Evolutionary conservation across 2,329 filamentous ascomycete genomes (phyloP).

Genomic region (Neofusicoccum ribis): DNA sequence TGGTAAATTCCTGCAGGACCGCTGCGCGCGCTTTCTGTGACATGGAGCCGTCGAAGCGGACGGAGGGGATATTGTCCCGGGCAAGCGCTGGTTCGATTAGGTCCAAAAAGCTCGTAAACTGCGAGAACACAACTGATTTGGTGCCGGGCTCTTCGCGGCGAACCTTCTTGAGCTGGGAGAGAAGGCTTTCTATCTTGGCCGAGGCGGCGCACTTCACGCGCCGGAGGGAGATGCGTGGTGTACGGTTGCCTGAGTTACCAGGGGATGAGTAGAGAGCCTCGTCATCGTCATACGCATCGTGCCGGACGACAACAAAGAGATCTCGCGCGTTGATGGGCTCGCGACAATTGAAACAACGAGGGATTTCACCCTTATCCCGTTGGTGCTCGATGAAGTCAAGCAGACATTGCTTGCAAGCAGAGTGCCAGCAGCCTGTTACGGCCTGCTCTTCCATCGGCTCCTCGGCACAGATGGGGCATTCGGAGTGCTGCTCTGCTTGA

Average conservation of each 20-base stretch:
- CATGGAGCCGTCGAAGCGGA: conserved; percentile 93
- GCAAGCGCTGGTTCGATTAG: conserved; percentile 81
- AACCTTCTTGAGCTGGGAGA: conserved; percentile 71
- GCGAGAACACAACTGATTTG: conserved; percentile 93
- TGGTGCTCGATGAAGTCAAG: conserved; percentile 87
- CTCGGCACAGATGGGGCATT: conserved; percentile 93
- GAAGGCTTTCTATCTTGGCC: conserved; percentile 81
- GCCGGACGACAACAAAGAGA: conserved; percentile 86
- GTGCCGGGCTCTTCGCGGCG: conserved; percentile 65
- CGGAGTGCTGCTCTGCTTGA: conserved; percentile 80
- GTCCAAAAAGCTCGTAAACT: conserved; percentile 95
- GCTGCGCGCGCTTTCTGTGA: conserved; percentile 78
- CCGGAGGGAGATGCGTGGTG: conserved; percentile 59
- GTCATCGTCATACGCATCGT: conserved; percentile 57
- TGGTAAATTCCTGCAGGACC: conserved; percentile 71
- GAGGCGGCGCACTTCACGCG: conserved; percentile 70
- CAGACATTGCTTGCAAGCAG: conserved; percentile 91
- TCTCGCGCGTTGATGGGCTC: conserved; percentile 79
- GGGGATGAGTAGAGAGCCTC: conserved; percentile 35
- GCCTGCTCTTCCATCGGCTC: conserved; percentile 94
- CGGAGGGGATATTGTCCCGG: conserved; percentile 69
- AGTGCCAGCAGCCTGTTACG: conserved; percentile 97
- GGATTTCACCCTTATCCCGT: conserved; percentile 70
- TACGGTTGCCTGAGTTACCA: conserved; percentile 30
- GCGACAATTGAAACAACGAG: conserved; percentile 89